Conservation (phyloP, 176 grass and related monocot genomes). For the barley (Hordeum vulgare) region DNA sequence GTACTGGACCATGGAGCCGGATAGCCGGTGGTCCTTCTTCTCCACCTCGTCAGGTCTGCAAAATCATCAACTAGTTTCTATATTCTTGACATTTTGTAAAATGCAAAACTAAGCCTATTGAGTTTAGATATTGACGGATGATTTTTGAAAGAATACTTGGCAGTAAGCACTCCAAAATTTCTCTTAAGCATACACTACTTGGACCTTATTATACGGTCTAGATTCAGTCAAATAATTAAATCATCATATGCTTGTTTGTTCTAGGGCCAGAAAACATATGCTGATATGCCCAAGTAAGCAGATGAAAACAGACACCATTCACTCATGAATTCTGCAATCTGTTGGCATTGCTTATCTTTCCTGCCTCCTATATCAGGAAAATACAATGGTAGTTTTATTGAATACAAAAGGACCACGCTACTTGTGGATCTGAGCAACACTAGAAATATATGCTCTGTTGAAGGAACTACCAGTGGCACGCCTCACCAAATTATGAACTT, state of each 20-base stretch:
- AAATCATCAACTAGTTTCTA: background rate
- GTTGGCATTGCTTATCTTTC: background rate
- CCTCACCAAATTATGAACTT: background rate
- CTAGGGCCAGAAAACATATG: background rate
- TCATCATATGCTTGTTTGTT: background rate
- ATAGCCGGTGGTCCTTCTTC: too few species aligned
- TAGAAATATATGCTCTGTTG: background rate
- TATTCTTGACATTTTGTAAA: too few species aligned
- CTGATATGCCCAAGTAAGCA: background rate
- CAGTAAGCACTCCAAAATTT: background rate
- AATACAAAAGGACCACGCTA: background rate
- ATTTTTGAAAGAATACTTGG: background rate
- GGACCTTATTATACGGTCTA: background rate
- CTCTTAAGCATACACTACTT: background rate
- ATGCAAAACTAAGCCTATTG: too few species aligned
- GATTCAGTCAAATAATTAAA: background rate
- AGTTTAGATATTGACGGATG: too few species aligned
- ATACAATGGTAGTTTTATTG: background rate
- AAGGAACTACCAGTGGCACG: background rate
- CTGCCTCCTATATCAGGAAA: background rate
- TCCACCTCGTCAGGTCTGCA: too few species aligned
- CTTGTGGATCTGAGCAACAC: background rate
- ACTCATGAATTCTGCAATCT: background rate
- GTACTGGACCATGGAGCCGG: too few species aligned
- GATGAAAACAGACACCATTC: background rate